Percentiles rank a stretch among this genome's conserved stretches.
phyloP scores from a whole-genome alignment of 371 early-diverging fungal species.

The Apophysomyces variabilis region DNA sequence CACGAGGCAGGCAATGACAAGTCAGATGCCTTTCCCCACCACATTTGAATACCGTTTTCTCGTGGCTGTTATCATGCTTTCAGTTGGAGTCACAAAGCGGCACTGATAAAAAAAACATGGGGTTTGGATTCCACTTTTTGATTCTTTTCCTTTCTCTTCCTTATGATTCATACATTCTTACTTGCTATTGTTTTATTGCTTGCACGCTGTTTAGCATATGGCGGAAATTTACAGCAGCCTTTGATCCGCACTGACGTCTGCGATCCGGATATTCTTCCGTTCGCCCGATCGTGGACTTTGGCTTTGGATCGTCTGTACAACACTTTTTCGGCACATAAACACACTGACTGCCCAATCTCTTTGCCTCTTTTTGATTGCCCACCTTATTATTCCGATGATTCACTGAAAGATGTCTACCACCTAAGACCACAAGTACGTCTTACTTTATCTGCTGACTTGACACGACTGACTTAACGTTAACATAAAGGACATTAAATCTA shows the following conservation, averaged over 20 bases:
- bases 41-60: no score
- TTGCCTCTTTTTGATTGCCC: conserved; percentile 51
- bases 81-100: neutral
- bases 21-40: no score
- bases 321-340: conserved; percentile 39
- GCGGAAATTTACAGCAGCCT: neutral
- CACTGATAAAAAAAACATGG: neutral
- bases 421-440: conserved; percentile 57
- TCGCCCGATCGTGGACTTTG: conserved; percentile 51
- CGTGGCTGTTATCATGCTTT: neutral
- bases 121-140: neutral
- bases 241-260: neutral
- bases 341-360: conserved; percentile 39
- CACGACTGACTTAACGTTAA: neutral
- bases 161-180: neutral
- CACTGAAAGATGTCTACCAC: conserved; percentile 51
- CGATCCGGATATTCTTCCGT: conserved; percentile 29
- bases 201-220: neutral
- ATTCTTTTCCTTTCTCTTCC: neutral
- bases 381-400: conserved; percentile 44
- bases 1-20: conserved; percentile 1
- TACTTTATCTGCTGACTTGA: neutral
- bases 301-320: conserved; percentile 55
- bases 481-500: conserved; percentile 63
- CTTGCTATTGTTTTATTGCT: neutral